Base-by-base conservation (phyloP, 495 filamentous ascomycete species). In the Trichoderma virens region DNA sequence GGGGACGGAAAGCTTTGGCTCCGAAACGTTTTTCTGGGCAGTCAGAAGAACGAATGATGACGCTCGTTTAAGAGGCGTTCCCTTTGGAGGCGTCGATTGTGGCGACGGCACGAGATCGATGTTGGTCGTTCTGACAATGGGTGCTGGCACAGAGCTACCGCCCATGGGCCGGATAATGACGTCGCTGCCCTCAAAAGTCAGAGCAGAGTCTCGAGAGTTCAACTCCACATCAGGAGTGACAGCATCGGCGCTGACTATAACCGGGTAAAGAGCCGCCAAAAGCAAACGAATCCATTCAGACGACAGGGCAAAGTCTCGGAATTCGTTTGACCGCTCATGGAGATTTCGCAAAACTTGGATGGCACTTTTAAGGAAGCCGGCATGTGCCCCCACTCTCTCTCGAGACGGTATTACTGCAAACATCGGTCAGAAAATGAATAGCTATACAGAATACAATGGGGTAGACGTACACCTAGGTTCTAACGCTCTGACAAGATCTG, bases 41-140 rank as follows among this genome's bases (percentile, higher is more conserved):
- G 89, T 89, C 23, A 98, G 81, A 20, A 98, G 78, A 35, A 98
- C 86, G 68, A 97, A 98, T 6, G 93, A 94, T 9, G 94, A 97
- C 2, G 88, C 86, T 64, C 91, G 85, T 35, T 86, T 86, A 25
- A 87, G 81, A 67, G 80, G 83, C 68, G 77, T 83, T 27, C 82
- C 83, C 69, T 78, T 80, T 64, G 81, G 68, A 68, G 67, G 74
- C 71, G 62, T 70, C 67, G 70, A 61, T 67, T 73, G 66, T 60
- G 74, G 63, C 65, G 67, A 61, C 66, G 76, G 69, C 69, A 81
- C 65, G 63, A 80, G 45, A 62, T 85, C 82, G 11, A 88, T 77
- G 28, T 79, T 85, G 5, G 87, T 82, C 23, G 90, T 93, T 67
- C 88, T 81, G 38, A 97, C 80, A 35, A 90, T 87, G 9, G 89